A percentile compares a stretch with the other conserved stretches of the same genome.
These are phyloP conservation scores for Oryza brachyantha DNA, from an alignment of 176 grass and related monocot species.

Conservation along the genomic window DNA sequence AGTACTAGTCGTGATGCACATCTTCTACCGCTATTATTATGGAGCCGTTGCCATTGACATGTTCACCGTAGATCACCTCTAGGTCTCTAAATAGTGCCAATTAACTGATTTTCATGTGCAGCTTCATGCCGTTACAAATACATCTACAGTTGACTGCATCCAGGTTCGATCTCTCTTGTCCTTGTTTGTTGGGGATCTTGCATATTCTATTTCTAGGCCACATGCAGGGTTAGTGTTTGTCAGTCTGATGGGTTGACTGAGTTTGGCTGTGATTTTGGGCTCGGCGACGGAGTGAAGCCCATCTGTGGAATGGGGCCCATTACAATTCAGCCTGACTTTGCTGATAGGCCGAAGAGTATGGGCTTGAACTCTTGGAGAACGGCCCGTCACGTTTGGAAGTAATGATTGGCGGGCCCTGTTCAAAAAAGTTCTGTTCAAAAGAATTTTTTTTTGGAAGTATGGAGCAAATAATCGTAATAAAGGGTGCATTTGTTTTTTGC, in stretches of 20 bases:
- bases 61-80: background rate
- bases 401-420: too few species aligned
- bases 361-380: too few species aligned
- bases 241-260: background rate
- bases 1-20: too few species aligned
- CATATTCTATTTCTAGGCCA: background rate
- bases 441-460: too few species aligned
- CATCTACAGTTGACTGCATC: background rate
- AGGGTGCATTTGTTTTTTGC: too few species aligned
- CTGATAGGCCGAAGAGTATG: too few species aligned
- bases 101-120: background rate
- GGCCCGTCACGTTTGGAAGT: too few species aligned
- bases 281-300: background rate
- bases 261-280: background rate
- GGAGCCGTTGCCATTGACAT: background rate
- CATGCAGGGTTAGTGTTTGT: too few species aligned
- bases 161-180: background rate
- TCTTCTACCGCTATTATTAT: too few species aligned
- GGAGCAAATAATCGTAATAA: too few species aligned
- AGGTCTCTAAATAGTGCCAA: background rate
- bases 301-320: background rate
- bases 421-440: too few species aligned
- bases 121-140: background rate
- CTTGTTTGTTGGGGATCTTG: background rate
- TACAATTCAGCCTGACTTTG: too few species aligned